Conservation (phyloP, 768 basidiomycete genomes). For the Tricholoma bakamatsutake region DNA sequence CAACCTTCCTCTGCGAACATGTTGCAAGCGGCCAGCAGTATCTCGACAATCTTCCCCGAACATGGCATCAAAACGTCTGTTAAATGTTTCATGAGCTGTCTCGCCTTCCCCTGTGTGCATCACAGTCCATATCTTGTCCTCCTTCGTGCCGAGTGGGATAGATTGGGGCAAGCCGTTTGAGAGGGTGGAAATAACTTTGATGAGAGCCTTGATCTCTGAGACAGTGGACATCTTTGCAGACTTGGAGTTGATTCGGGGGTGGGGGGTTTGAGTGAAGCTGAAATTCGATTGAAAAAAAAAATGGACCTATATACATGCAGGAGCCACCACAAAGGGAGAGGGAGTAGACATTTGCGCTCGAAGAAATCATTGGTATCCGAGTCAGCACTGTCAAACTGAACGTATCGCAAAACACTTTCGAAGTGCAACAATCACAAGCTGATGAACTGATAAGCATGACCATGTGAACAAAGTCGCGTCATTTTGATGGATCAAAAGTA, state of each 20-base stretch:
- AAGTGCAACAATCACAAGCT: not conserved
- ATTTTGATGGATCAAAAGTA: not conserved
- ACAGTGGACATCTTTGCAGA: not conserved
- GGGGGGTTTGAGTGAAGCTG: not conserved
- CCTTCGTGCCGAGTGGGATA: not conserved
- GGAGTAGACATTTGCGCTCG: not conserved
- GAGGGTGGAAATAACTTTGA: not conserved
- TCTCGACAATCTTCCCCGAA: no score
- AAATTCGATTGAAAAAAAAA: not conserved
- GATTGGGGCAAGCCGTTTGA: not conserved
- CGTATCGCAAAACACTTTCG: not conserved
- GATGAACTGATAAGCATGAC: no score
- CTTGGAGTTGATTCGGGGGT: not conserved
- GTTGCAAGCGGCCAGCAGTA: no score
- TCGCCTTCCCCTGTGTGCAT: not conserved
- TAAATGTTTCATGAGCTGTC: not conserved
- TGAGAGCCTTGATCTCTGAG: not conserved
- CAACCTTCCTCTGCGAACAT: no score
- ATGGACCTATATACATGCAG: not conserved
- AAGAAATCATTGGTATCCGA: not conserved
- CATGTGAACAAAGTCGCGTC: not conserved
- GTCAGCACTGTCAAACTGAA: not conserved
- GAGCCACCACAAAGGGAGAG: not conserved
- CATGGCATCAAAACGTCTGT: no score
- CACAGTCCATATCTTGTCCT: not conserved